phyloP scores from a whole-genome alignment of 148 eudicot species.

The Mesembryanthemum crystallinum region DNA sequence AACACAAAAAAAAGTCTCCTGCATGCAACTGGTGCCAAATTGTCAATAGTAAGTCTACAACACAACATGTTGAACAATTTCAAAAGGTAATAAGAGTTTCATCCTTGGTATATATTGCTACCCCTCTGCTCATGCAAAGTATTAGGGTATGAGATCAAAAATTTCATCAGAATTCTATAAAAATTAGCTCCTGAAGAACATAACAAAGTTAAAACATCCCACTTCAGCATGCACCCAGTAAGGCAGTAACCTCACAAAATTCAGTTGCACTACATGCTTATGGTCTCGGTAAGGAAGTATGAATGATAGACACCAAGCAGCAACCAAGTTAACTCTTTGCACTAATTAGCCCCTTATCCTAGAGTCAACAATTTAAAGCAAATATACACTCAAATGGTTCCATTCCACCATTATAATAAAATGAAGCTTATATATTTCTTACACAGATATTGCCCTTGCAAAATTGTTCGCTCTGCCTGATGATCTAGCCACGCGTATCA shows the following conservation, averaged over 20 bases:
- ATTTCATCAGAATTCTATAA: background rate
- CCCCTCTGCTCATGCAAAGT: background rate
- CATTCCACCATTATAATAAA: background rate
- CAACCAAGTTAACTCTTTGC: background rate
- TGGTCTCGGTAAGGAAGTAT: background rate
- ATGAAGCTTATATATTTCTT: background rate
- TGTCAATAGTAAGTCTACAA: background rate
- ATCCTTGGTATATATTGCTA: background rate
- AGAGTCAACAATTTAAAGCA: background rate
- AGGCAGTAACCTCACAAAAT: background rate
- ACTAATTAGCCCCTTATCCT: background rate
- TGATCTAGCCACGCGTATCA: slow-evolving; percentile 4
- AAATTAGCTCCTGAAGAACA: no score
- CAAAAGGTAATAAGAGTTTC: background rate
- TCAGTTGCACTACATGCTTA: background rate
- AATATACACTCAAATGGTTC: no score
- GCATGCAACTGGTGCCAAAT: no score
- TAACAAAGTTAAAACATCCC: background rate
- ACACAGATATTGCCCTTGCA: slow-evolving; percentile 1
- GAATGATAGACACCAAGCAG: no score
- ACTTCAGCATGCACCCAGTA: background rate
- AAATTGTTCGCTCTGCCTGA: slow-evolving; percentile 4
- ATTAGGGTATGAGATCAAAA: background rate
- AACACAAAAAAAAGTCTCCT: background rate
- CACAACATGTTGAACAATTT: no score